These are phyloP conservation scores for Blastomyces percursus DNA, from an alignment of 2,329 filamentous ascomycete genomes.

Conservation along the genomic window DNA sequence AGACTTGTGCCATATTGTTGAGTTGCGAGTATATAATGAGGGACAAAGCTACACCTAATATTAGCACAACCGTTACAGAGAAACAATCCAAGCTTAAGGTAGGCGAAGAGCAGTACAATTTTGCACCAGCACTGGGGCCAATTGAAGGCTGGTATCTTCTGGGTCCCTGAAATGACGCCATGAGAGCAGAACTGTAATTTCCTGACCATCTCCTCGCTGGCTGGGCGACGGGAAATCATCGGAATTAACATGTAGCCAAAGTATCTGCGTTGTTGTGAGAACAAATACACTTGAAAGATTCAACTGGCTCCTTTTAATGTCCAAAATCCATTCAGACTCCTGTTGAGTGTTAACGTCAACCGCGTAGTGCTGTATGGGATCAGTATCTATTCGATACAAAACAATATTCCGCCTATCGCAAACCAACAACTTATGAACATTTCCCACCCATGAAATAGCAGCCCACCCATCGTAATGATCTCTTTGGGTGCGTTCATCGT, in stretches of 20 bases:
- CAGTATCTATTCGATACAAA: conserved; percentile 25
- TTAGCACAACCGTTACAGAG: conserved; percentile 9
- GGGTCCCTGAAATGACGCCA: conserved; percentile 46
- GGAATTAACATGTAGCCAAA: conserved; percentile 33
- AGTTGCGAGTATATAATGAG: conserved; percentile 33
- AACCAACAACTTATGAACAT: conserved; percentile 37
- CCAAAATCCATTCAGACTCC: conserved; percentile 44
- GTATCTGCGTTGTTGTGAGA: conserved; percentile 43
- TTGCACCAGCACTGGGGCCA: conserved; percentile 25
- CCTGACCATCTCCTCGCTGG: conserved; percentile 16
- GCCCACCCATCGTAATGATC: conserved; percentile 35
- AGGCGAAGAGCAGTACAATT: conserved; percentile 21
- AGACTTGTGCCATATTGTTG: conserved; percentile 24
- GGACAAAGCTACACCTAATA: conserved; percentile 23
- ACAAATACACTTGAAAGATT: conserved; percentile 39
- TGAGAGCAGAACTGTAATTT: conserved; percentile 32
- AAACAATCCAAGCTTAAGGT: conserved; percentile 5
- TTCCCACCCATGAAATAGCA: conserved; percentile 31
- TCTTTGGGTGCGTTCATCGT: conserved; percentile 12
- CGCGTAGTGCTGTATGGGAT: conserved; percentile 18
- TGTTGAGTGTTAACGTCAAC: conserved; percentile 29
- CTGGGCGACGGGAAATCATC: conserved; percentile 18
- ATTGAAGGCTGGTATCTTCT: conserved; percentile 42
- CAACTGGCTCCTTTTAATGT: conserved; percentile 36
- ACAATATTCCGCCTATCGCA: conserved; percentile 39